These are phyloP conservation scores for Wickerhamomyces mucosus DNA, from an alignment of 805 yeast genomes.

Conservation along the genomic window DNA sequence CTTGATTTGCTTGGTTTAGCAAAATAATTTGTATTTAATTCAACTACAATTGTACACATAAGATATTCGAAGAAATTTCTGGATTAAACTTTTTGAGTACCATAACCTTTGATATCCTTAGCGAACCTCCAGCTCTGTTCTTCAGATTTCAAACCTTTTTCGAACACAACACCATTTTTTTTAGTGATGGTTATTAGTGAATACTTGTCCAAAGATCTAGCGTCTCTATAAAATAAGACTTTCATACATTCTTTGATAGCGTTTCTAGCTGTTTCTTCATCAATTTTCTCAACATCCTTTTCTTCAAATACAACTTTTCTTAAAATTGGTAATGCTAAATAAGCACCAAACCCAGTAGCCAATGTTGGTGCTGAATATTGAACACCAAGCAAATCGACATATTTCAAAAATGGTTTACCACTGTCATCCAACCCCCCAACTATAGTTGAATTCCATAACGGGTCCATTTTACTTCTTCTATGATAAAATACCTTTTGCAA, in stretches of 20 bases:
- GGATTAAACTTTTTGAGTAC: conserved; percentile 52
- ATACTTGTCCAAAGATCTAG: conserved; percentile 83
- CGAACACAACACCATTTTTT: conserved; percentile 51
- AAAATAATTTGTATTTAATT: too few species aligned
- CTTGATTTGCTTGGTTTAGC: too few species aligned
- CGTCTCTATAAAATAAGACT: conserved; percentile 92
- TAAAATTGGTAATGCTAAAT: conserved; percentile 85
- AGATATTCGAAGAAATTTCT: too few species aligned
- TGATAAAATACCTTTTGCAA: conserved; percentile 74
- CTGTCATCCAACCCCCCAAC: conserved; percentile 83
- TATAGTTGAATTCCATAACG: conserved; percentile 88
- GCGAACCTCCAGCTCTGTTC: conserved; percentile 90
- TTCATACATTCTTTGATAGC: conserved; percentile 85
- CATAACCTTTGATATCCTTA: conserved; percentile 80
- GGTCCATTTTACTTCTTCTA: conserved; percentile 89
- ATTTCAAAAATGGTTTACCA: conserved; percentile 59
- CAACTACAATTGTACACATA: too few species aligned
- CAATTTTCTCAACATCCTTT: conserved; percentile 58
- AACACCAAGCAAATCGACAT: conserved; percentile 88
- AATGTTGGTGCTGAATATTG: conserved; percentile 79
- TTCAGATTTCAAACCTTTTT: conserved; percentile 58
- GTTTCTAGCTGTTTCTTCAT: conserved; percentile 66
- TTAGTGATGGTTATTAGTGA: conserved; percentile 68
- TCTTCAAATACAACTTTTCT: conserved; percentile 78
- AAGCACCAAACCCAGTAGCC: conserved; percentile 96